phyloP scores from a whole-genome alignment of 345 rosid genomes.

The Turritis glabra region DNA sequence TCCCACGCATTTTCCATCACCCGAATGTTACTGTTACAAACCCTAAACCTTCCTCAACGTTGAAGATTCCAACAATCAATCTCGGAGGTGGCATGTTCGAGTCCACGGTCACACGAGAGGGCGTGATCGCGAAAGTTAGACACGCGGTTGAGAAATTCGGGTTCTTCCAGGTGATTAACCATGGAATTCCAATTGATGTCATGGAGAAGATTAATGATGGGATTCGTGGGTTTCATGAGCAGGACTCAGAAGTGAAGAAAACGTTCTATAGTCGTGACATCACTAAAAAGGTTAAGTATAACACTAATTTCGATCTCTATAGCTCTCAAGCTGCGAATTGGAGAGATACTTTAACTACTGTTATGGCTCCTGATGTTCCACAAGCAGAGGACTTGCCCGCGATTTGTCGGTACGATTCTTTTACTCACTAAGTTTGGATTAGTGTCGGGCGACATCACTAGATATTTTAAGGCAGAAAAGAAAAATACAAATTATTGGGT shows the following conservation, averaged over 20 bases:
- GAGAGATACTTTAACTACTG: slow-evolving; percentile 39
- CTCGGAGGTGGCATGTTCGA: slow-evolving; percentile 19
- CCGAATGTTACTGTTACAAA: neutral
- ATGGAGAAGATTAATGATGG: slow-evolving; percentile 16
- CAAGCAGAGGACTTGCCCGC: slow-evolving; percentile 35
- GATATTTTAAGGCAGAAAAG: too few species aligned
- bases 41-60: neutral
- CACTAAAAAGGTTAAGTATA: slow-evolving; percentile 1
- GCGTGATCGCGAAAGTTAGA: slow-evolving; percentile 10
- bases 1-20: slow-evolving; percentile 37
- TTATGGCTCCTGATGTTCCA: slow-evolving; percentile 34
- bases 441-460: too few species aligned
- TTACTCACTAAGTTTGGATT: too few species aligned
- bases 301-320: slow-evolving; percentile 35
- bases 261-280: slow-evolving; percentile 19
- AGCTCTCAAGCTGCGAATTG: slow-evolving; percentile 30
- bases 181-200: slow-evolving; percentile 13
- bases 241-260: slow-evolving; percentile 25
- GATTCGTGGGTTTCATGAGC: slow-evolving; percentile 31
- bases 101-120: neutral
- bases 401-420: slow-evolving; percentile 29
- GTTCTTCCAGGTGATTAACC: slow-evolving; percentile 31
- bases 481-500: neutral
- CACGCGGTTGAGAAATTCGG: slow-evolving; percentile 22
- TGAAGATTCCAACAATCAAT: slow-evolving; percentile 20